A percentile compares a stretch with the other conserved stretches of the same genome.
Evolutionary conservation across 768 basidiomycete genomes (phyloP).

Genomic region (Lanmaoa rubissima): DNA sequence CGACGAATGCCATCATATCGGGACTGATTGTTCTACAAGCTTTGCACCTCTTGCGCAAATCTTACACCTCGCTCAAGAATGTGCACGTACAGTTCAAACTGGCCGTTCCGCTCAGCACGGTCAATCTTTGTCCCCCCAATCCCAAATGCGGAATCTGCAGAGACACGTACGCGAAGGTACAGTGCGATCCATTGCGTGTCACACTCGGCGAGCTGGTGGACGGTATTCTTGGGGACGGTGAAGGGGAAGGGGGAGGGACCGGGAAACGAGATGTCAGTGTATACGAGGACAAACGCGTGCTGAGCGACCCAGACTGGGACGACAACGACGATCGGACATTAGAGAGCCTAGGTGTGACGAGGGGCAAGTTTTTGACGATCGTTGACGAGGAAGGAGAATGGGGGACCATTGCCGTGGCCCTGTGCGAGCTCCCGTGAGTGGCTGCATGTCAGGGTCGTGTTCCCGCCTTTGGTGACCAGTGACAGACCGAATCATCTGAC

Average conservation of each 20-base stretch:
- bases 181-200: slow-evolving; percentile 68
- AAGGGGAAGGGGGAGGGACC: slow-evolving; percentile 33
- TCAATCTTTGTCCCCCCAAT: slow-evolving; percentile 67
- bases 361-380: slow-evolving; percentile 86
- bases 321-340: slow-evolving; percentile 83
- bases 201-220: slow-evolving; percentile 72
- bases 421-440: slow-evolving; percentile 72
- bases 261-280: slow-evolving; percentile 67
- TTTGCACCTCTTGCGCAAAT: slow-evolving; percentile 73
- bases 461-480: neutral
- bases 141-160: slow-evolving; percentile 80
- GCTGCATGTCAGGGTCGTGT: neutral
- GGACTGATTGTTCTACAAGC: slow-evolving; percentile 94
- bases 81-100: slow-evolving; percentile 81
- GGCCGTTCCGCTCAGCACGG: slow-evolving; percentile 70
- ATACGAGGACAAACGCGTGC: slow-evolving; percentile 80
- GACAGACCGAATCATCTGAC: slow-evolving; percentile 54
- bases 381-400: slow-evolving; percentile 83
- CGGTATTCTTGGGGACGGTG: slow-evolving; percentile 58
- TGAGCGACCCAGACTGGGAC: slow-evolving; percentile 93
- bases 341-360: slow-evolving; percentile 72
- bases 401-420: slow-evolving; percentile 67
- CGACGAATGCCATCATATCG: slow-evolving; percentile 96
- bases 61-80: slow-evolving; percentile 60
- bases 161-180: slow-evolving; percentile 74